These are phyloP conservation scores for Flagelloscypha sp. DNA, from an alignment of 768 basidiomycete genomes.

Conservation along the genomic window DNA sequence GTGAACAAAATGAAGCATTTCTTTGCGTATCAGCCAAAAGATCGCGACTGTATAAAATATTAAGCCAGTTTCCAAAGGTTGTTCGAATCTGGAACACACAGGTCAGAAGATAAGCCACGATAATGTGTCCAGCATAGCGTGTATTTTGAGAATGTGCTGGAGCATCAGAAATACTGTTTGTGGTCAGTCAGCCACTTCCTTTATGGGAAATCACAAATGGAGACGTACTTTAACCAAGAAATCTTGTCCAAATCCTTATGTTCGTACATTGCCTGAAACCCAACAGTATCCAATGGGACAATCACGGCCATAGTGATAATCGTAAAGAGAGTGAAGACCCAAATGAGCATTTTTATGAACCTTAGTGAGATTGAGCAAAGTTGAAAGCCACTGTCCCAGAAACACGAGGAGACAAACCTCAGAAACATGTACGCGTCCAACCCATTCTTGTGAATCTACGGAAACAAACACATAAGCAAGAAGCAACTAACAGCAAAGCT, in stretches of 20 bases:
- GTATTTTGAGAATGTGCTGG: constrained; percentile 25
- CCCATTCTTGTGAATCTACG: constrained; percentile 50
- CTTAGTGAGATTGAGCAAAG: constrained; percentile 42
- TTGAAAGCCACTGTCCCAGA: background rate
- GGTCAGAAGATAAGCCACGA: constrained; percentile 42
- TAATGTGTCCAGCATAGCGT: constrained; percentile 50
- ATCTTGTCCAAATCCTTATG: constrained; percentile 33
- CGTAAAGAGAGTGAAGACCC: constrained; percentile 47
- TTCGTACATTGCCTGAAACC: constrained; percentile 25
- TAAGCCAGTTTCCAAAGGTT: background rate
- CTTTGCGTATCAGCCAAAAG: constrained; percentile 47
- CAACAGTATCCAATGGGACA: constrained; percentile 45
- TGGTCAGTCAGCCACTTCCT: background rate
- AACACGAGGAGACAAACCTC: constrained; percentile 10
- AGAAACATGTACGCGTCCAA: constrained; percentile 54
- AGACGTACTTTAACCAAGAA: constrained; percentile 43
- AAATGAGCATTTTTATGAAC: constrained; percentile 54
- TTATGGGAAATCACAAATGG: background rate
- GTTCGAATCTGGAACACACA: constrained; percentile 24
- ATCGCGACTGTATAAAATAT: constrained; percentile 39
- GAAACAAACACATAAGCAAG: constrained; percentile 1
- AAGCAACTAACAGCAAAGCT: background rate
- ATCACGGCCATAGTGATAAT: constrained; percentile 55
- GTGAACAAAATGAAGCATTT: constrained; percentile 49
- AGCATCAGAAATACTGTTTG: constrained; percentile 26